Base-by-base conservation (phyloP, 2,329 filamentous ascomycete species). In the Diaporthe longicolla region DNA sequence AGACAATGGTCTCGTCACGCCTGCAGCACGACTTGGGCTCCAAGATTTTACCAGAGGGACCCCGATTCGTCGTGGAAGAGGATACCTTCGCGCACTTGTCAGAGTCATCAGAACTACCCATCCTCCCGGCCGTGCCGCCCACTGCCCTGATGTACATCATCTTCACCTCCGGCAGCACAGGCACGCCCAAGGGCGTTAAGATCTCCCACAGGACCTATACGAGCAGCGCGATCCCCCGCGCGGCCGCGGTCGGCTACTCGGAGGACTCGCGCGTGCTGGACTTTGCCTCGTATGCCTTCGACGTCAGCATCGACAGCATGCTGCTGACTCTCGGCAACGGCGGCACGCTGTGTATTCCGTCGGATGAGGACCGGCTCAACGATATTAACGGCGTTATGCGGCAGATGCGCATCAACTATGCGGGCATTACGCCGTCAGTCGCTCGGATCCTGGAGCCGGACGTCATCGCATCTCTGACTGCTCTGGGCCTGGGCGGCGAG, bases 141-240 rank as follows among this genome's bases (percentile, higher is more conserved):
- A 70, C 71, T 5, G 70, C 76, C 21, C 37, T 78, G n/a, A 77
- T 80, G 71, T 82, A 80, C 57, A 85, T 87, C 75, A 85, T 89
- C 75, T 90, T 89, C 78, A 90, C 89, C 6, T 89, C 88, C 2
- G 89, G 89, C n/a, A 89, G 85, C 35, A 90, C 89, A 0, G 89
- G 89, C 6, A 82, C 81, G 19, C 89, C 89, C 0, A 90, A 90
- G 78, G 88, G 87, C n/a, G 85, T 88, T 19, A 82, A 87, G 19
- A 78, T 82, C 40, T 78, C 79, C 4, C 81, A 83, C 73, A 65
- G 58, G 7, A 78, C 79, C 58, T 80, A 80, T 70, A 78, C 78
- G 29, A 78, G 75, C 68, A 78, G 77, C 50, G 78, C 78, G 8
- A 70, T 78, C 19, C 86, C 69, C 84, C 87, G 32, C 81, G 87